phyloP scores from a whole-genome alignment of 106 monocot species.

The Dactylorhiza incarnata region DNA sequence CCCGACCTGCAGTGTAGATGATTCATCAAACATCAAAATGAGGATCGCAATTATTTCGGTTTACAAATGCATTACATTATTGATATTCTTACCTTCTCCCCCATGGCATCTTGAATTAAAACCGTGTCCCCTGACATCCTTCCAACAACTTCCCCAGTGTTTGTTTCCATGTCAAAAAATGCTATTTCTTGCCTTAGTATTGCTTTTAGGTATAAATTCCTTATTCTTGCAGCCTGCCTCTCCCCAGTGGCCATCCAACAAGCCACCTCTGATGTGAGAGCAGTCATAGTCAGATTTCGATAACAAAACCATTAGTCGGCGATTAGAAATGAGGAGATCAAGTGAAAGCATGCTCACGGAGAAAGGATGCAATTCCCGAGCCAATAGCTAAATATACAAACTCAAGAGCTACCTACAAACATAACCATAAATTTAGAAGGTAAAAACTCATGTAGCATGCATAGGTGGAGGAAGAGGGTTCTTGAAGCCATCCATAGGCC shows the following conservation, averaged over 20 bases:
- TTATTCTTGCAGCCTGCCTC: slow-evolving; percentile 9
- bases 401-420: not conserved
- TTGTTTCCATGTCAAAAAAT: slow-evolving; percentile 10
- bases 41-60: not conserved
- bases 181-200: slow-evolving; percentile 7
- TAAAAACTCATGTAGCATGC: too few relatives aligned
- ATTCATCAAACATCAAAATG: not conserved
- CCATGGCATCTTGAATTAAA: slow-evolving; percentile 37
- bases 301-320: not conserved
- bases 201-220: slow-evolving; percentile 5
- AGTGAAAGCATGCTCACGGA: slow-evolving; percentile 28
- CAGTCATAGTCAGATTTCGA: not conserved
- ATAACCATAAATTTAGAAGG: too few relatives aligned
- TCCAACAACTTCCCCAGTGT: slow-evolving; percentile 12
- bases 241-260: slow-evolving; percentile 15
- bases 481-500: too few relatives aligned
- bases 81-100: slow-evolving; percentile 36
- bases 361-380: slow-evolving; percentile 41
- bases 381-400: slow-evolving; percentile 35
- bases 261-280: slow-evolving; percentile 9
- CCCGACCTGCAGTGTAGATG: slow-evolving; percentile 24
- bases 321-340: not conserved
- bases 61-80: not conserved
- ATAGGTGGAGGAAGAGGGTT: too few relatives aligned
- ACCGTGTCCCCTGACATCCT: slow-evolving; percentile 15